Conservation (phyloP, 2,329 filamentous ascomycete species). For the Catunica adiposa region DNA sequence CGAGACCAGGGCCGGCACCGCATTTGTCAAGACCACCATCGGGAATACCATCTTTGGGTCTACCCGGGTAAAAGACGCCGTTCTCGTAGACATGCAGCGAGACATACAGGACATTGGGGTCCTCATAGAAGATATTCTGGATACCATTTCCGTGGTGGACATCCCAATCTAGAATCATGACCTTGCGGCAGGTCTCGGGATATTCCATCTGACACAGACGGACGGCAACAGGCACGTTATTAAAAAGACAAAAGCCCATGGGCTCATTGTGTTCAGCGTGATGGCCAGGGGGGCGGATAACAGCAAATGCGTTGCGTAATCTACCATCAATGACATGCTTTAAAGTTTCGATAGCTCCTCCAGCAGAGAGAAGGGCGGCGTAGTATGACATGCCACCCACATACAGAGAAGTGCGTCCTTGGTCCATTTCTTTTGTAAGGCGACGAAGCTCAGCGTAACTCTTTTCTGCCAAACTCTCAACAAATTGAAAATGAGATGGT, state of each 20-base stretch:
- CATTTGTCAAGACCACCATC: slow-evolving; percentile 46
- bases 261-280: slow-evolving; percentile 75
- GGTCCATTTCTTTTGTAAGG: slow-evolving; percentile 44
- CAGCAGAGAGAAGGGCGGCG: slow-evolving; percentile 69
- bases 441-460: slow-evolving; percentile 49
- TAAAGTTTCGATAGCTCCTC: slow-evolving; percentile 90
- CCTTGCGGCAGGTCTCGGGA: slow-evolving; percentile 65
- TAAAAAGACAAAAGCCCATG: slow-evolving; percentile 95
- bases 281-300: slow-evolving; percentile 88
- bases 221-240: slow-evolving; percentile 91
- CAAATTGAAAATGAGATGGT: slow-evolving; percentile 62
- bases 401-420: slow-evolving; percentile 60
- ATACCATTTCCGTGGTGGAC: slow-evolving; percentile 76
- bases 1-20: slow-evolving; percentile 36
- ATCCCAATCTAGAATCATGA: slow-evolving; percentile 87
- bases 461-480: slow-evolving; percentile 39
- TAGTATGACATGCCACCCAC: slow-evolving; percentile 69
- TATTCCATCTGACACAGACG: slow-evolving; percentile 71
- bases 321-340: slow-evolving; percentile 69
- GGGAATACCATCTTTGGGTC: slow-evolving; percentile 40
- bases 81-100: slow-evolving; percentile 80
- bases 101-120: slow-evolving; percentile 90
- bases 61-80: slow-evolving; percentile 70
- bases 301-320: slow-evolving; percentile 88
- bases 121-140: slow-evolving; percentile 88